A percentile compares a stretch with the other conserved stretches of the same genome.
phyloP scores from a whole-genome alignment of 2,329 filamentous ascomycete species.

The Aaosphaeria arxii region DNA sequence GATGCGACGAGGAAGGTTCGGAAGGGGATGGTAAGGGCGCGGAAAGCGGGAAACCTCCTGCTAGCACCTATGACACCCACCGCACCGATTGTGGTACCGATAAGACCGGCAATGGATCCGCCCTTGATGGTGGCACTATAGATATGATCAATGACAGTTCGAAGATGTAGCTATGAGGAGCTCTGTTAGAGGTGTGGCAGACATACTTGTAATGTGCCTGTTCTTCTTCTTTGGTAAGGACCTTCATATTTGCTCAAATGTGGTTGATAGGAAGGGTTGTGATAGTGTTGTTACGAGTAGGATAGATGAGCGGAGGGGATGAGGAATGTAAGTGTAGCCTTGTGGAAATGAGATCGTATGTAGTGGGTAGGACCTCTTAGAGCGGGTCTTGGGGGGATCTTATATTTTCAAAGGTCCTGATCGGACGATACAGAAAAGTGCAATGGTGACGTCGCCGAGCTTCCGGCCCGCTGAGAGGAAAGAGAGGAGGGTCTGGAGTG shows the following conservation, averaged over 20 bases:
- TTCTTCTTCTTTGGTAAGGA: slow-evolving; percentile 93
- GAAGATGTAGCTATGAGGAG: neutral
- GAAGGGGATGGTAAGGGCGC: slow-evolving; percentile 81
- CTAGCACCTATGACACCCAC: slow-evolving; percentile 66
- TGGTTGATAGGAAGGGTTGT: neutral
- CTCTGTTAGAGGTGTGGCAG: neutral
- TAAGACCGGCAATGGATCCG: slow-evolving; percentile 68
- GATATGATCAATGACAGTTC: neutral
- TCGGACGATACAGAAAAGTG: slow-evolving; percentile 7
- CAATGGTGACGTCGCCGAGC: slow-evolving; percentile 38
- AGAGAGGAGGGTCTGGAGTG: neutral
- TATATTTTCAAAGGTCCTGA: neutral
- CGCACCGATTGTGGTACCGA: slow-evolving; percentile 66
- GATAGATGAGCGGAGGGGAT: neutral
- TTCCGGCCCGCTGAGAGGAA: slow-evolving; percentile 12
- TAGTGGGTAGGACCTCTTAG: neutral
- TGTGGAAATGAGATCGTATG: neutral
- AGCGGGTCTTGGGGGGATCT: neutral
- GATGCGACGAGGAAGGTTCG: slow-evolving; percentile 87
- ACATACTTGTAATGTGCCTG: slow-evolving; percentile 72
- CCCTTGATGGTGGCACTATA: slow-evolving; percentile 70
- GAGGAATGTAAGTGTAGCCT: no score
- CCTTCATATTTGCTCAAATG: slow-evolving; percentile 66
- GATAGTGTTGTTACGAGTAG: neutral
- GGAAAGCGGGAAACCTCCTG: slow-evolving; percentile 73